phyloP scores from a whole-genome alignment of 352 stramenopile genomes.

The Globisporangium iwayamae region DNA sequence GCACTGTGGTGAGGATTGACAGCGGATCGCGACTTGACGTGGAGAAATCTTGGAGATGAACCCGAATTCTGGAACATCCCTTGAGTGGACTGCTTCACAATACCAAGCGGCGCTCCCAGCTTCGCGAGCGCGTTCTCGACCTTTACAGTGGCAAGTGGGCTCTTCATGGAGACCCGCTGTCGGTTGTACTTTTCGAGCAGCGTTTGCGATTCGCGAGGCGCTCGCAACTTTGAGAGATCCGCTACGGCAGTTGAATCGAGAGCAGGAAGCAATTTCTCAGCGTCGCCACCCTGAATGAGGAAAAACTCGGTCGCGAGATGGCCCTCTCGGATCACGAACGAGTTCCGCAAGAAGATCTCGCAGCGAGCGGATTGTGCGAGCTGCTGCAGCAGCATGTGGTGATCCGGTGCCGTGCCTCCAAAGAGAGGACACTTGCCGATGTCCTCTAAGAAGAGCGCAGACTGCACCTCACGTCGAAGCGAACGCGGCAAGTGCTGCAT shows the following conservation, averaged over 20 bases:
- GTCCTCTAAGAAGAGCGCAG: slow-evolving; percentile 34
- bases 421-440: slow-evolving; percentile 34
- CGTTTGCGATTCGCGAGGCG: not conserved
- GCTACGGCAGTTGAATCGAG: slow-evolving; percentile 13
- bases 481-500: slow-evolving; percentile 45
- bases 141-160: not conserved
- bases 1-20: not conserved
- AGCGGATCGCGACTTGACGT: not conserved
- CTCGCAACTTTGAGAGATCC: not conserved
- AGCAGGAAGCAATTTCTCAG: slow-evolving; percentile 45
- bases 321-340: slow-evolving; percentile 51
- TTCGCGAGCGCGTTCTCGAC: slow-evolving; percentile 2
- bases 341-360: slow-evolving; percentile 59
- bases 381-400: slow-evolving; percentile 28
- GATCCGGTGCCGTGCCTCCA: slow-evolving; percentile 3
- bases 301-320: slow-evolving; percentile 69
- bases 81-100: slow-evolving; percentile 8
- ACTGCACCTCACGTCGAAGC: slow-evolving; percentile 28
- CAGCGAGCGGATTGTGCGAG: slow-evolving; percentile 28
- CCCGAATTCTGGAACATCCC: not conserved
- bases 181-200: not conserved
- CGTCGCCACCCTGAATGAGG: slow-evolving; percentile 56
- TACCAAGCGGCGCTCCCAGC: not conserved
- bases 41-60: not conserved
- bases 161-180: not conserved